These are phyloP conservation scores for Lactarius psammicola DNA, from an alignment of 768 basidiomycete species.

Conservation along the genomic window DNA sequence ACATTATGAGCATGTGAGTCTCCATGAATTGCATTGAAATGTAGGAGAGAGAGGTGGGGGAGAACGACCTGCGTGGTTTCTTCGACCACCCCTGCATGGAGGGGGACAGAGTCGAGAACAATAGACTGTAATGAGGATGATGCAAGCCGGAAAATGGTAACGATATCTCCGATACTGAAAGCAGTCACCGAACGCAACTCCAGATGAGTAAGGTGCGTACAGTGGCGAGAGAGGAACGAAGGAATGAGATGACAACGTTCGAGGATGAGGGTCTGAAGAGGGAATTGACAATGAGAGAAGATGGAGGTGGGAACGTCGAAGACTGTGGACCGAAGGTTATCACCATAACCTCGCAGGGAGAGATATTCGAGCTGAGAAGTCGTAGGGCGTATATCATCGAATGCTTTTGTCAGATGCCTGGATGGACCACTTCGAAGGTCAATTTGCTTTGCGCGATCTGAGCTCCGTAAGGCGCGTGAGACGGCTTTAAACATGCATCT, in stretches of 20 bases:
- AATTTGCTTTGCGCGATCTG: constrained; percentile 28
- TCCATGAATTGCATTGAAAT: constrained; percentile 19
- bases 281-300: constrained; percentile 17
- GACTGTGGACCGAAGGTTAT: constrained; percentile 13
- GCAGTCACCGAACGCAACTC: constrained; percentile 22
- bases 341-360: constrained; percentile 21
- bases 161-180: constrained; percentile 20
- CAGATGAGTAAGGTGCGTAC: constrained; percentile 23
- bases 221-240: constrained; percentile 18
- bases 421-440: constrained; percentile 22
- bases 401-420: constrained; percentile 21
- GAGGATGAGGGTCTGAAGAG: constrained; percentile 25
- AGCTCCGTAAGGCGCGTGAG: constrained; percentile 26
- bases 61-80: constrained; percentile 10
- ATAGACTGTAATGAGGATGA: constrained; percentile 23
- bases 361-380: constrained; percentile 23
- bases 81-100: constrained; percentile 16
- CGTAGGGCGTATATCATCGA: constrained; percentile 22
- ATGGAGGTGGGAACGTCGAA: constrained; percentile 22
- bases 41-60: constrained; percentile 20
- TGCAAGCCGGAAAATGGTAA: constrained; percentile 17
- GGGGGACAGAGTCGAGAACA: constrained; percentile 23
- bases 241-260: constrained; percentile 23
- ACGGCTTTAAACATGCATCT: constrained; percentile 21
- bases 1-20: constrained; percentile 24